These are phyloP conservation scores for Fomitopsis betulina DNA, from an alignment of 1,284 basidiomycete species.

Conservation along the genomic window DNA sequence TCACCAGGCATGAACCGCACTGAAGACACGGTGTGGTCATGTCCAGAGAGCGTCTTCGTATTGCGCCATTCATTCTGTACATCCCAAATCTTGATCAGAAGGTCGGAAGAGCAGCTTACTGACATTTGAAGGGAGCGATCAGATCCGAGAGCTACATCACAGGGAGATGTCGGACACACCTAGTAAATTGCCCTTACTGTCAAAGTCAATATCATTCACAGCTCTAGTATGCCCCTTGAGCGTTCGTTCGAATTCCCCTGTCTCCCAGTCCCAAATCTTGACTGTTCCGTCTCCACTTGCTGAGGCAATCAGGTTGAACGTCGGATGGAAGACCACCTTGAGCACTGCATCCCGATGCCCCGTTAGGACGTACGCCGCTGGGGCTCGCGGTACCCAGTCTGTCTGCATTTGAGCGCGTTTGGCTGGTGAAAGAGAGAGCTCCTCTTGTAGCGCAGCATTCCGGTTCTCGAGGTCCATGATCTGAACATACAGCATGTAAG, in stretches of 20 bases:
- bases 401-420: slow-evolving; percentile 34
- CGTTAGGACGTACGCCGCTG: slow-evolving; percentile 57
- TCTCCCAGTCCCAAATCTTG: slow-evolving; percentile 84
- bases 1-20: slow-evolving; percentile 73
- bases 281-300: slow-evolving; percentile 71
- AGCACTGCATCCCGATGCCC: slow-evolving; percentile 65
- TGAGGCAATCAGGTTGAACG: slow-evolving; percentile 62
- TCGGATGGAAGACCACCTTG: slow-evolving; percentile 68
- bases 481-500: slow-evolving; percentile 28
- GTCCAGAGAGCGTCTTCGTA: slow-evolving; percentile 67
- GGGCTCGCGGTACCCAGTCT: slow-evolving; percentile 68
- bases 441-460: slow-evolving; percentile 59
- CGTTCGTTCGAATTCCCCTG: slow-evolving; percentile 74
- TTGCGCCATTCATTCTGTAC: slow-evolving; percentile 72
- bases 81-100: slow-evolving; percentile 81
- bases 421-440: slow-evolving; percentile 21
- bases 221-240: slow-evolving; percentile 76
- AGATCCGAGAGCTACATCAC: no score
- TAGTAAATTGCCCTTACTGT: slow-evolving; percentile 61
- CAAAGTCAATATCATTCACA: slow-evolving; percentile 71
- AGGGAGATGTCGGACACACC: slow-evolving; percentile 39
- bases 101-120: slow-evolving; percentile 73
- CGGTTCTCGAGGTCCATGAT: slow-evolving; percentile 73
- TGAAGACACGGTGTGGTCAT: slow-evolving; percentile 72
- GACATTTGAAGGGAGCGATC: background rate